Percentiles rank a stretch among this genome's conserved stretches.
Conservation (phyloP, 2,329 filamentous ascomycete species). For the Dactylellina haptotyla region DNA sequence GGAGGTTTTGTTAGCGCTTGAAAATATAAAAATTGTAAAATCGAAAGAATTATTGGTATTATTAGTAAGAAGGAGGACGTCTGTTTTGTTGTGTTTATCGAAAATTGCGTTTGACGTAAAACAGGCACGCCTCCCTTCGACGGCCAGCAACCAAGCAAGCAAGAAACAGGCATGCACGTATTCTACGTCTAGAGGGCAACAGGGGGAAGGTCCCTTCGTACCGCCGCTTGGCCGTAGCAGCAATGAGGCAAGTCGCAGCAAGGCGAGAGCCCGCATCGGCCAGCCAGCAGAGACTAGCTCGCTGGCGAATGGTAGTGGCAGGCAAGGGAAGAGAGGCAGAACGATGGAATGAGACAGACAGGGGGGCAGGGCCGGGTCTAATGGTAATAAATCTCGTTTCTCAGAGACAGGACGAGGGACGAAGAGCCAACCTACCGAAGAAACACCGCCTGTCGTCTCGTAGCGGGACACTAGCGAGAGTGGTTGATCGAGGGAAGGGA, state of each 20-base stretch:
- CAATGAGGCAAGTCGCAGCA: neutral
- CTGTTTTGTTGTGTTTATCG: no score
- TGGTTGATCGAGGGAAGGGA: neutral
- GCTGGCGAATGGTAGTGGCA: neutral
- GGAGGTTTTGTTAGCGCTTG: no score
- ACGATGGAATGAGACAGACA: conserved; percentile 29
- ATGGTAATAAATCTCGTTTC: no score
- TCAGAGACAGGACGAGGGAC: neutral
- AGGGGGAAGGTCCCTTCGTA: no score
- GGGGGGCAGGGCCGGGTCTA: no score
- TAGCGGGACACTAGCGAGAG: neutral
- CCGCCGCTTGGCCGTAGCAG: neutral
- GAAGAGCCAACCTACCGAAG: neutral
- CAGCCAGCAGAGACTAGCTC: no score
- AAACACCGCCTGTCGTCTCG: no score
- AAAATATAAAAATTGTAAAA: no score
- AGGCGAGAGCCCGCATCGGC: conserved; percentile 9
- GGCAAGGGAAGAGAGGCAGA: conserved; percentile 20
- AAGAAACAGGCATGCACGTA: neutral
- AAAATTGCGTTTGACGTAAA: conserved; percentile 23
- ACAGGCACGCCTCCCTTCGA: conserved; percentile 1
- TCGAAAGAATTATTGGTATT: no score
- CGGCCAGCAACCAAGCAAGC: neutral
- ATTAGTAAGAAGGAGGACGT: no score
- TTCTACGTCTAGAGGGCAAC: neutral